Evolutionary conservation across 208 protist genomes (phyloP).

Genomic region (Histomonas meleagridis): DNA sequence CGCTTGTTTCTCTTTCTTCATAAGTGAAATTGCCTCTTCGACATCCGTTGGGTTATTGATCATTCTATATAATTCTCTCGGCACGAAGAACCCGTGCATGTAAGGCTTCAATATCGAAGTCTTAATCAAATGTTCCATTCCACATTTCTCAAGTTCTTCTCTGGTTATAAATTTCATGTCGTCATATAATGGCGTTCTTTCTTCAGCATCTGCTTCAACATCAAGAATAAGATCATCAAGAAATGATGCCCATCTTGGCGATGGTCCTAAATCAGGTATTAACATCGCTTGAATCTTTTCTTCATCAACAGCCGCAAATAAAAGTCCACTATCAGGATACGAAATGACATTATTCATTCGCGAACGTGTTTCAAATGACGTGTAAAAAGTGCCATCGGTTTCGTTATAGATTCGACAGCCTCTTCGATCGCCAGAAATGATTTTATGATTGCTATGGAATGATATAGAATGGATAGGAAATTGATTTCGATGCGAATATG

Average conservation of each 20-base stretch:
- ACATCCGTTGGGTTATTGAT: neutral
- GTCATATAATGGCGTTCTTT: neutral
- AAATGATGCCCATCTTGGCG: neutral
- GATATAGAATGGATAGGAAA: neutral
- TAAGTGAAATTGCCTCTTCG: no score
- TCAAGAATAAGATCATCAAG: slow-evolving; percentile 23
- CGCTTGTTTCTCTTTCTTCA: neutral
- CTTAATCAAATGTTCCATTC: neutral
- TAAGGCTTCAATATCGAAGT: neutral
- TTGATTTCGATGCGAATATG: slow-evolving; percentile 12
- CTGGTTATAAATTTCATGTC: slow-evolving; percentile 23
- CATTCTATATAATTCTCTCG: neutral
- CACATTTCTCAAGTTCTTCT: slow-evolving; percentile 25
- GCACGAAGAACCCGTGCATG: slow-evolving; percentile 38
- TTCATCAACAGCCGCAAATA: neutral
- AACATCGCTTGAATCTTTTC: neutral
- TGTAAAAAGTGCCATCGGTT: neutral
- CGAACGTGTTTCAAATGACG: neutral
- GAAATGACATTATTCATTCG: neutral
- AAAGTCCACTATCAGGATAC: neutral
- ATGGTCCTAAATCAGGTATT: neutral
- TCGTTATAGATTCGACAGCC: neutral
- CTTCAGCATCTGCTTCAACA: slow-evolving; percentile 7
- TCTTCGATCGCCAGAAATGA: neutral
- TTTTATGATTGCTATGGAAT: neutral